A percentile compares a stretch with the other conserved stretches of the same genome.
Conservation (phyloP, 768 basidiomycete species). For the Rhodocollybia butyracea region DNA sequence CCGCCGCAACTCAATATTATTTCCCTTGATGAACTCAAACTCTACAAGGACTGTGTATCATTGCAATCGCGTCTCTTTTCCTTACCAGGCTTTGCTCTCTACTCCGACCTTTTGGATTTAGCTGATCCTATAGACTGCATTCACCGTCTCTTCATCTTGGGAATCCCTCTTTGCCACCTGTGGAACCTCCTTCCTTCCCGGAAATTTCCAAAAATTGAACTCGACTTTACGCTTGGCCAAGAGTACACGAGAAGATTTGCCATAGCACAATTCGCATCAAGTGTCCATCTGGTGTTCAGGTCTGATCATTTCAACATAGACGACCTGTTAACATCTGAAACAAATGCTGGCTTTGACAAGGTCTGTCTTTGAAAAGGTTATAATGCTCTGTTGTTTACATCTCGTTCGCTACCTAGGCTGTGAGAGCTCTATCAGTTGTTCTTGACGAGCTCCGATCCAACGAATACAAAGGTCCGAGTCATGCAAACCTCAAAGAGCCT, state of each 20-base stretch:
- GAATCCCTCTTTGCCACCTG: conserved; percentile 7
- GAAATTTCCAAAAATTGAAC: background rate
- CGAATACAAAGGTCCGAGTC: no score
- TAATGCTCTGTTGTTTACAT: background rate
- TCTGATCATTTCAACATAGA: conserved; percentile 2
- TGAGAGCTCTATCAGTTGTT: background rate
- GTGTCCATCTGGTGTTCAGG: background rate
- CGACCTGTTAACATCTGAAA: background rate
- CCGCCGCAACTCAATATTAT: background rate
- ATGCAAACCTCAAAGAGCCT: no score
- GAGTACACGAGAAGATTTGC: conserved; percentile 1
- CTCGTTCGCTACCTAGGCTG: background rate
- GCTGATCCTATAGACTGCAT: conserved; percentile 4
- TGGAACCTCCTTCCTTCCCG: conserved; percentile 5
- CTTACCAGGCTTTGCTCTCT: conserved; percentile 2
- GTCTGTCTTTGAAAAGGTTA: background rate
- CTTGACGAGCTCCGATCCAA: background rate
- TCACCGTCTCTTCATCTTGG: background rate
- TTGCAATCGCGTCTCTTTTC: conserved; percentile 5
- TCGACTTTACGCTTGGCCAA: background rate
- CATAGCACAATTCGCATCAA: conserved; percentile 4
- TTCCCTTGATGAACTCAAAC: background rate
- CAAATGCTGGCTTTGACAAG: background rate
- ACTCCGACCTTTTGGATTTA: background rate
- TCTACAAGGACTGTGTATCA: background rate